phyloP scores from a whole-genome alignment of 1,284 basidiomycete species.

The Apiotrichum porosum region DNA sequence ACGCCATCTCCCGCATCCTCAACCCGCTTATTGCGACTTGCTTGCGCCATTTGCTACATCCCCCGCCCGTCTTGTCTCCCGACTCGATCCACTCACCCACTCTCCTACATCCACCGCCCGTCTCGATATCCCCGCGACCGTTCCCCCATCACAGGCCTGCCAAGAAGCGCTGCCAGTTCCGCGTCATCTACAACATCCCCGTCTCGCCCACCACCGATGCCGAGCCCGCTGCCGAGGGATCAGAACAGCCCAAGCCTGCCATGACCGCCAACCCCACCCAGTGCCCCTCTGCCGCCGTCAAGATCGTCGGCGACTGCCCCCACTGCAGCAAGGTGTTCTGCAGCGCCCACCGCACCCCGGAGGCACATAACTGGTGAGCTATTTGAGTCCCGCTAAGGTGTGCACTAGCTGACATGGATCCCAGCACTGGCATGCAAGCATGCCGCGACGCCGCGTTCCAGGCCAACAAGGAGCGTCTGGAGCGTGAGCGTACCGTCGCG shows the following conservation, averaged over 20 bases:
- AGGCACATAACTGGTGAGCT: slow-evolving; percentile 50
- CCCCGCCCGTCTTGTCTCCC: not conserved
- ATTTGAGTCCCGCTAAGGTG: not conserved
- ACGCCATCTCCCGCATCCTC: too few relatives aligned
- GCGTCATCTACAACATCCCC: slow-evolving; percentile 48
- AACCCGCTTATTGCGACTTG: too few relatives aligned
- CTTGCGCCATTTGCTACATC: too few relatives aligned
- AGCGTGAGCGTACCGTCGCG: slow-evolving; percentile 47
- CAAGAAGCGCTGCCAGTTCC: slow-evolving; percentile 48
- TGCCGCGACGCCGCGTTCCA: slow-evolving; percentile 51
- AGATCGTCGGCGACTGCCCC: slow-evolving; percentile 49
- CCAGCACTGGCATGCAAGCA: slow-evolving; percentile 46
- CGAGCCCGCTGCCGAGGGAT: slow-evolving; percentile 12
- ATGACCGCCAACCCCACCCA: slow-evolving; percentile 45
- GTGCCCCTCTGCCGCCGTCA: slow-evolving; percentile 46
- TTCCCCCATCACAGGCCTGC: slow-evolving; percentile 37
- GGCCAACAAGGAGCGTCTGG: slow-evolving; percentile 50
- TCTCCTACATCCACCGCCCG: too few relatives aligned
- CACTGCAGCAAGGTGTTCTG: slow-evolving; percentile 49
- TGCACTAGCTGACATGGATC: too few relatives aligned
- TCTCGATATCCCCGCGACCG: not conserved
- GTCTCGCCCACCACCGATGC: slow-evolving; percentile 16
- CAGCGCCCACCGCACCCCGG: slow-evolving; percentile 47
- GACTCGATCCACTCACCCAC: not conserved
- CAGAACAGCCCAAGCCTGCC: slow-evolving; percentile 15